Evolutionary conservation across 805 yeast genomes (phyloP).

Genomic region (Starmerella apis): DNA sequence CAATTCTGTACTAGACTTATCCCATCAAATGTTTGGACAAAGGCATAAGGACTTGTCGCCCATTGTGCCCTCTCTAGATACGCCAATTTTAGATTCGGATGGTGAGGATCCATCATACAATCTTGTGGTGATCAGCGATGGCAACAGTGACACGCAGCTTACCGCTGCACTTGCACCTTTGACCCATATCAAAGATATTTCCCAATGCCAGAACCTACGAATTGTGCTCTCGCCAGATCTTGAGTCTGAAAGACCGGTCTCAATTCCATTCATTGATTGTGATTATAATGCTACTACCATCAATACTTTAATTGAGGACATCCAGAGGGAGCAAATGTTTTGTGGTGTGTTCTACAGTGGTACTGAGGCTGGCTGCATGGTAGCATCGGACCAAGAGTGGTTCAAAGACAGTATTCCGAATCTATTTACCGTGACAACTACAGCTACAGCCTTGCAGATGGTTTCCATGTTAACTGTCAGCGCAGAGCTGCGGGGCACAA

Average conservation of each 20-base stretch:
- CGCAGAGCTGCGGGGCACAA: not conserved
- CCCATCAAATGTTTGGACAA: not conserved
- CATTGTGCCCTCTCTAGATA: not conserved
- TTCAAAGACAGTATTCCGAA: conserved; percentile 12
- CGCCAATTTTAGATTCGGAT: not conserved
- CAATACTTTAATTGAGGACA: not conserved
- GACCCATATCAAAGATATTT: not conserved
- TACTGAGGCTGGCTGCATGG: conserved; percentile 5
- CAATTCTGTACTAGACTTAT: too few relatives aligned
- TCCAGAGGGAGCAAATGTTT: not conserved
- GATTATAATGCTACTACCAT: conserved; percentile 1
- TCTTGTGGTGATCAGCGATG: not conserved
- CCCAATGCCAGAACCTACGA: not conserved
- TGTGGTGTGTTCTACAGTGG: conserved; percentile 15
- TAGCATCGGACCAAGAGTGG: not conserved
- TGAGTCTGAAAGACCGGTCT: not conserved
- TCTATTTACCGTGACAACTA: conserved; percentile 10
- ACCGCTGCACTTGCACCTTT: not conserved
- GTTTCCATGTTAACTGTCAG: not conserved
- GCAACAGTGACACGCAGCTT: not conserved
- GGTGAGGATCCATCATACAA: not conserved
- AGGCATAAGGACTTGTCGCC: not conserved
- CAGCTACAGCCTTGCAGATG: not conserved
- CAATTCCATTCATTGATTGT: conserved; percentile 11
- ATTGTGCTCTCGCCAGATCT: not conserved